phyloP scores from a whole-genome alignment of 345 rosid genomes.

The Sisymbrium altissimum region DNA sequence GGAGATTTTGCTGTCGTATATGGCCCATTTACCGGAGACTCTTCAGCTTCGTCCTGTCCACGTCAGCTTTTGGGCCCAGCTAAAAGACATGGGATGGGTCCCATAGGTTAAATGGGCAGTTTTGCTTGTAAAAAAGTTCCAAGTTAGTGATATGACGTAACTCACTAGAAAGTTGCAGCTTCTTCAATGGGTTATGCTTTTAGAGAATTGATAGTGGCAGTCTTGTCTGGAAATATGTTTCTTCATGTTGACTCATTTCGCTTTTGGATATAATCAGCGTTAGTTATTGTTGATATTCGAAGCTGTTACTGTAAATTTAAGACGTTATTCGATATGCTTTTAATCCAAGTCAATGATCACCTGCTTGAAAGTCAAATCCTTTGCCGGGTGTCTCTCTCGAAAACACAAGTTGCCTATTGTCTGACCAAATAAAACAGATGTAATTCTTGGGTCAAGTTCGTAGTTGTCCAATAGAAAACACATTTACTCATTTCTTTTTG shows the following conservation, averaged over 20 bases:
- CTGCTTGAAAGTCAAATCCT: neutral
- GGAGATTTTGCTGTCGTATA: neutral
- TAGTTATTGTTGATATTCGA: neutral
- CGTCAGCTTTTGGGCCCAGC: neutral
- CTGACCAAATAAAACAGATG: neutral
- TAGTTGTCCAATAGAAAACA: neutral
- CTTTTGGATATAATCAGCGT: too few species aligned
- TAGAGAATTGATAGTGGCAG: too few species aligned
- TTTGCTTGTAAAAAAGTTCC: neutral
- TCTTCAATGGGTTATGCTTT: too few species aligned
- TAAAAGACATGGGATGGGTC: neutral
- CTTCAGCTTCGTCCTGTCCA: neutral
- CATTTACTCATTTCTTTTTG: constrained; percentile 1
- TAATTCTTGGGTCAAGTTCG: neutral
- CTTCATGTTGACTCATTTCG: too few species aligned
- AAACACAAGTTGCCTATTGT: neutral
- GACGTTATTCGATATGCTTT: neutral
- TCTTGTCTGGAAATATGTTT: too few species aligned
- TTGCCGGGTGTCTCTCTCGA: neutral
- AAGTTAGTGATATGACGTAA: neutral
- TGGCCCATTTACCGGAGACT: neutral
- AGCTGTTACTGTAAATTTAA: too few species aligned
- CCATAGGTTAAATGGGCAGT: neutral
- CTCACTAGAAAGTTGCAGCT: neutral
- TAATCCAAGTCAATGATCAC: neutral